These are phyloP conservation scores for Craspedostauros australis DNA, from an alignment of 108 stramenopile genomes.

Conservation along the genomic window DNA sequence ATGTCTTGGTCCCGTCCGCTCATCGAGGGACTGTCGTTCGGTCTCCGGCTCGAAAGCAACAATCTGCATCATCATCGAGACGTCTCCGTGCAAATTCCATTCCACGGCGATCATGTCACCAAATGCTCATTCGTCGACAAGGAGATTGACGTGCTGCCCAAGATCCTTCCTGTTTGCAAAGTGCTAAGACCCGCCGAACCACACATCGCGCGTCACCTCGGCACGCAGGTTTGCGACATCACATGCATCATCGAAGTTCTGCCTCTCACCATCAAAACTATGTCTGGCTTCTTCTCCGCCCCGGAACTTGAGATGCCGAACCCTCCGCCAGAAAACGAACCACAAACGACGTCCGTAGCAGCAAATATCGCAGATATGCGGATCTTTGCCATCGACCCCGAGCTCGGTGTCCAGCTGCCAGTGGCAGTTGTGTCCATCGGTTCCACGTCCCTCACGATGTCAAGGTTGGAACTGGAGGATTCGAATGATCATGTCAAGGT, in stretches of 20 bases:
- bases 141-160: slow-evolving; percentile 42
- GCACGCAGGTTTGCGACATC: slow-evolving; percentile 47
- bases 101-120: slow-evolving; percentile 21
- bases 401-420: slow-evolving; percentile 61
- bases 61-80: slow-evolving; percentile 45
- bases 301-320: slow-evolving; percentile 14
- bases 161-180: slow-evolving; percentile 35
- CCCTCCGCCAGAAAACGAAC: slow-evolving; percentile 13
- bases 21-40: slow-evolving; percentile 70
- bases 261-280: slow-evolving; percentile 16
- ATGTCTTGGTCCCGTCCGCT: slow-evolving; percentile 14
- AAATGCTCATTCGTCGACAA: slow-evolving; percentile 31
- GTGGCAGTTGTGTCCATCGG: slow-evolving; percentile 46
- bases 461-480: slow-evolving; percentile 59
- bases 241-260: slow-evolving; percentile 63
- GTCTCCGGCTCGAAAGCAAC: slow-evolving; percentile 54
- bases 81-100: slow-evolving; percentile 45
- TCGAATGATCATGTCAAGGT: slow-evolving; percentile 4
- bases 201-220: slow-evolving; percentile 30
- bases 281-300: slow-evolving; percentile 22
- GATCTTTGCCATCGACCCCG: slow-evolving; percentile 66
- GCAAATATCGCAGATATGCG: slow-evolving; percentile 43
- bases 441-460: slow-evolving; percentile 35
- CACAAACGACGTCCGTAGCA: slow-evolving; percentile 37
- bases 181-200: slow-evolving; percentile 50